These are phyloP conservation scores for Alisma plantagoaquatica DNA, from an alignment of 106 monocot genomes.

Conservation along the genomic window DNA sequence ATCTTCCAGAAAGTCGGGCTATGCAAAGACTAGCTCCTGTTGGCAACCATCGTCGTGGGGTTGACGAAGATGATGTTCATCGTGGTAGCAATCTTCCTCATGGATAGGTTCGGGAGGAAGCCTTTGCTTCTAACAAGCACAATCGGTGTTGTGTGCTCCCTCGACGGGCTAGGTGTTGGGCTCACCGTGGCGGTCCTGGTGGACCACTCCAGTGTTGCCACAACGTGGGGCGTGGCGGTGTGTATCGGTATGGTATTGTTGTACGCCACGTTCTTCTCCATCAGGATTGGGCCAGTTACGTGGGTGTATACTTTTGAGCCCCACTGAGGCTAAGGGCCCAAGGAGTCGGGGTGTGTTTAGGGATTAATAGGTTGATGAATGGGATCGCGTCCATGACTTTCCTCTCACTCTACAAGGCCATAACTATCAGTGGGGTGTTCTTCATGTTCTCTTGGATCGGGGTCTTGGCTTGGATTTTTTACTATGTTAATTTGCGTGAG, in stretches of 20 bases:
- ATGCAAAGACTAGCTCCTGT: no score
- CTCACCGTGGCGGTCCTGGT: no score
- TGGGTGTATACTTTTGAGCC: no score
- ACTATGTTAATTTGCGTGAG: conserved; percentile 35
- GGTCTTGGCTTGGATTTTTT: conserved; percentile 27
- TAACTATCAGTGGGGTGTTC: conserved; percentile 46
- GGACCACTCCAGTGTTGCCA: conserved; percentile 24
- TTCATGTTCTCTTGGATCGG: conserved; percentile 39
- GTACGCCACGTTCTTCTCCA: no score
- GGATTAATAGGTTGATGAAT: conserved; percentile 36
- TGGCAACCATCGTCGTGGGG: no score
- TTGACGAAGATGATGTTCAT: no score
- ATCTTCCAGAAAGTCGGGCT: no score
- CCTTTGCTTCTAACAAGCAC: conserved; percentile 46
- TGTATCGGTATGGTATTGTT: no score
- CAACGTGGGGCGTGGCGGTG: no score
- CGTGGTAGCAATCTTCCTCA: no score
- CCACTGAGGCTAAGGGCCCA: conserved; percentile 31
- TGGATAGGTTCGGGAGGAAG: no score
- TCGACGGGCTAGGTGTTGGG: conserved; percentile 32
- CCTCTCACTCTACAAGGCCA: conserved; percentile 34
- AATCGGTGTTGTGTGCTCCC: conserved; percentile 56
- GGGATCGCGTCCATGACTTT: conserved; percentile 41
- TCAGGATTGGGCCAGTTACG: no score
- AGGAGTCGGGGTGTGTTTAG: conserved; percentile 35